Evolutionary conservation across 331 rosid species (phyloP).

Genomic region (Prunus yedoensis): DNA sequence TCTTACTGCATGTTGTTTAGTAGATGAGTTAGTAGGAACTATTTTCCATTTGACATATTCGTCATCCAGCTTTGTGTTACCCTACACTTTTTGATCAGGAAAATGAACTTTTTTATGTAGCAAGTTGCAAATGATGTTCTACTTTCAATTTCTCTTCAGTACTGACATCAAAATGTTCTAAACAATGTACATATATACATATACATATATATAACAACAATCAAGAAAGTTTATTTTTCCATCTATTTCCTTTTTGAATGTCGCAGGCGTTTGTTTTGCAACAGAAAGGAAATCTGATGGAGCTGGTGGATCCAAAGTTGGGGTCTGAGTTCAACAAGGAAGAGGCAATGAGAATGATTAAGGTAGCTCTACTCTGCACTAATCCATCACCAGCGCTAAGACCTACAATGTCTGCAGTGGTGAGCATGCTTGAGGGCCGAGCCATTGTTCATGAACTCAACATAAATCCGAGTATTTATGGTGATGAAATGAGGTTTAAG

Average conservation of each 20-base stretch:
- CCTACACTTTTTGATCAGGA: neutral
- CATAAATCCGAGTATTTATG: conserved; percentile 3
- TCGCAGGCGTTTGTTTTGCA: conserved; percentile 41
- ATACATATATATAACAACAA: neutral
- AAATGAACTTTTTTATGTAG: neutral
- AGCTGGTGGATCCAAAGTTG: conserved; percentile 42
- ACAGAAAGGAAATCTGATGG: conserved; percentile 22
- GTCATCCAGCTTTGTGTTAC: neutral
- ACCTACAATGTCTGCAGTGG: conserved; percentile 42
- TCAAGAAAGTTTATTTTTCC: neutral
- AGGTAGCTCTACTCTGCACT: conserved; percentile 40
- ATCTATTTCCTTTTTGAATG: neutral
- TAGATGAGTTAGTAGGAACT: neutral
- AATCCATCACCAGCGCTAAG: conserved; percentile 32
- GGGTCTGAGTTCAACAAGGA: conserved; percentile 31
- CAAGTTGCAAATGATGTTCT: too few species aligned
- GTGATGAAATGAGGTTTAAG: conserved; percentile 10
- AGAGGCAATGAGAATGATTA: conserved; percentile 38
- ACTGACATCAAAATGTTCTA: neutral
- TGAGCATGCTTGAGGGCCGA: conserved; percentile 41
- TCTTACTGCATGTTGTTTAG: neutral
- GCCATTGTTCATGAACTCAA: conserved; percentile 11
- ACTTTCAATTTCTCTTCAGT: neutral
- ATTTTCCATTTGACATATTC: neutral
- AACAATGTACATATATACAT: neutral